phyloP scores from a whole-genome alignment of 1,284 basidiomycete species.

The Cryptococcus sp. region DNA sequence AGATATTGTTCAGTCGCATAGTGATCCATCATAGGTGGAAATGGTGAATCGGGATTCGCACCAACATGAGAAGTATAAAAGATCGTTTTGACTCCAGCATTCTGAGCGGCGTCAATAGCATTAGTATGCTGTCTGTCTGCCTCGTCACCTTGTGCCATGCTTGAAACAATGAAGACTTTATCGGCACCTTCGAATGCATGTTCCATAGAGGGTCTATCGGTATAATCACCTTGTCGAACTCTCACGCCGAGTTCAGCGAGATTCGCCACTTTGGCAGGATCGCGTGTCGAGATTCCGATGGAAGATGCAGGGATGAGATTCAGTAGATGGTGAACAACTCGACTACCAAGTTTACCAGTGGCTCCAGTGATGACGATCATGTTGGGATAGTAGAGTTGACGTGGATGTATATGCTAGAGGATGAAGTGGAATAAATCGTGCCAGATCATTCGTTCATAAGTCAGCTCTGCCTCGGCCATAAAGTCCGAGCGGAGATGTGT shows the following conservation, averaged over 20 bases:
- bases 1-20: conserved; percentile 46
- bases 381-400: background rate
- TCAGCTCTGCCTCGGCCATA: no score
- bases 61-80: conserved; percentile 50
- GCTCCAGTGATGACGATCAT: conserved; percentile 44
- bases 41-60: conserved; percentile 16
- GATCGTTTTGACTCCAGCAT: conserved; percentile 40
- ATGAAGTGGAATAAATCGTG: no score
- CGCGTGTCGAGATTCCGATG: conserved; percentile 43
- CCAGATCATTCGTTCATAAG: no score
- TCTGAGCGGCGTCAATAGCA: conserved; percentile 49
- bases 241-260: conserved; percentile 27
- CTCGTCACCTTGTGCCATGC: conserved; percentile 26
- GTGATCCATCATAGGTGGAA: conserved; percentile 46
- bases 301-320: conserved; percentile 37
- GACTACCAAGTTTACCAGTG: conserved; percentile 46
- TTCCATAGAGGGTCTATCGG: conserved; percentile 38
- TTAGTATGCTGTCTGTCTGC: conserved; percentile 25
- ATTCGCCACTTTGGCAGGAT: conserved; percentile 36
- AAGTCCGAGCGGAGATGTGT: no score
- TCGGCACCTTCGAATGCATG: conserved; percentile 42
- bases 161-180: conserved; percentile 47
- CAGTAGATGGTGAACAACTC: conserved; percentile 43
- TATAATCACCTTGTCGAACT: conserved; percentile 43
- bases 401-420: no score